Base-by-base conservation (phyloP, 495 filamentous ascomycete genomes). In the Trypethelium eluteriae region DNA sequence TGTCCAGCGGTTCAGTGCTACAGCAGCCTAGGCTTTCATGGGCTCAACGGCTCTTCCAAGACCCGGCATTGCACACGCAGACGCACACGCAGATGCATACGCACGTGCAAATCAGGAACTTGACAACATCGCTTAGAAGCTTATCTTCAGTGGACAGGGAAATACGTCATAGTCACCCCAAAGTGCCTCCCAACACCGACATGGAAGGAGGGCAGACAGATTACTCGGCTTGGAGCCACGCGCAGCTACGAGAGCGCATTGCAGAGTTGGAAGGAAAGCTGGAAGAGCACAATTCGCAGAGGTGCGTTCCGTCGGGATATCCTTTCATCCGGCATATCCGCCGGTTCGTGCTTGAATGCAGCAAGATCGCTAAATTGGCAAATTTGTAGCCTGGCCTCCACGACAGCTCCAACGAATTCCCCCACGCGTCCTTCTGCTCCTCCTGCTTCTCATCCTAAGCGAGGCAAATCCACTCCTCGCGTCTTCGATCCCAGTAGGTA, bases 401-500 rank as follows among this genome's bases (percentile, higher is more conserved):
- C 49, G 49, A 53, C 34, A 12, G 18, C 46, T 16, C 12, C 53
- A 9, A 9, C 11, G 1, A n/a, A 35, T 14, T 61, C 38, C 34
- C 46, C 16, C 12, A n/a, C 25, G 38, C 38, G 36, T 35, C 46
- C 34, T 18, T 39, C 72, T 36, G n/a, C 68, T 35, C 38, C 67
- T 25, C 7, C 34, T 25, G 39, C 62, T 16, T 47, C 49, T 25
- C 25, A 25, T 25, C 25, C 25, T 25, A 25, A 25, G 25, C 25
- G 25, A 25, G 38, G 53, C 36, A 62, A 2, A 38, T 12, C 3
- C 61, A n/a, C 39, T 32, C 25, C 46, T 14, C 76, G 79, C 66
- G 39, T 67, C 34, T 86, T 96, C 70, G 89, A 97, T 73, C 84
- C 89, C 5, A 84, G 86, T 1, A 89, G 87, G 72, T 95, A 97